A percentile compares a stretch with the other conserved stretches of the same genome.
Conservation (phyloP, 805 yeast genomes). For the Candida sonorensis region DNA sequence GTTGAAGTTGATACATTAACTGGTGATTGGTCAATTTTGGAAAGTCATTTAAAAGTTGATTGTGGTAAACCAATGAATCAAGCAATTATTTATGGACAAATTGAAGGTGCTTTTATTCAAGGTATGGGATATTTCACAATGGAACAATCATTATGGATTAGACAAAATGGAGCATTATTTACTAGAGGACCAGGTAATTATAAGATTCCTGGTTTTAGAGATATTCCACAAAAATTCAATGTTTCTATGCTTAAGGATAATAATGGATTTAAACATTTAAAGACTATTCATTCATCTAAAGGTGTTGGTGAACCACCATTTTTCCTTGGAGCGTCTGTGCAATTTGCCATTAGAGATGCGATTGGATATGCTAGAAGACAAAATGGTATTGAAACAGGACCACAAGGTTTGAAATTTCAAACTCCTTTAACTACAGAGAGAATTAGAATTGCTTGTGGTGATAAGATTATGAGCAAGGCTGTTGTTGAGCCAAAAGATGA, state of each 20-base stretch:
- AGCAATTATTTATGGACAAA: conserved; percentile 45
- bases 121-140: conserved; percentile 44
- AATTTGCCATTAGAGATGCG: conserved; percentile 40
- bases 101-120: conserved; percentile 44
- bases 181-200: conserved; percentile 45
- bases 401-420: conserved; percentile 22
- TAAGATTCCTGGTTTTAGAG: conserved; percentile 44
- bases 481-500: conserved; percentile 27
- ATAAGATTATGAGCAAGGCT: conserved; percentile 24
- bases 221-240: conserved; percentile 38
- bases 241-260: conserved; percentile 34
- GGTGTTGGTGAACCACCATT: conserved; percentile 49
- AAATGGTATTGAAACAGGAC: conserved; percentile 22
- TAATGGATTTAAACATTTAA: conserved; percentile 36
- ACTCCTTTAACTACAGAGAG: conserved; percentile 40
- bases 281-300: conserved; percentile 36
- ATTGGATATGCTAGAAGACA: conserved; percentile 28
- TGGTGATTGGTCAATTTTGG: conserved; percentile 39
- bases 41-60: conserved; percentile 41
- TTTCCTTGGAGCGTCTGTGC: conserved; percentile 35
- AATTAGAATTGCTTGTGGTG: conserved; percentile 35
- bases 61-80: conserved; percentile 41
- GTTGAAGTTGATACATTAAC: conserved; percentile 43
- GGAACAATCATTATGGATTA: conserved; percentile 41
- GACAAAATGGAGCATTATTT: conserved; percentile 33